Base-by-base conservation (phyloP, 1,284 basidiomycete species). In the Sporisorium graminicola region DNA sequence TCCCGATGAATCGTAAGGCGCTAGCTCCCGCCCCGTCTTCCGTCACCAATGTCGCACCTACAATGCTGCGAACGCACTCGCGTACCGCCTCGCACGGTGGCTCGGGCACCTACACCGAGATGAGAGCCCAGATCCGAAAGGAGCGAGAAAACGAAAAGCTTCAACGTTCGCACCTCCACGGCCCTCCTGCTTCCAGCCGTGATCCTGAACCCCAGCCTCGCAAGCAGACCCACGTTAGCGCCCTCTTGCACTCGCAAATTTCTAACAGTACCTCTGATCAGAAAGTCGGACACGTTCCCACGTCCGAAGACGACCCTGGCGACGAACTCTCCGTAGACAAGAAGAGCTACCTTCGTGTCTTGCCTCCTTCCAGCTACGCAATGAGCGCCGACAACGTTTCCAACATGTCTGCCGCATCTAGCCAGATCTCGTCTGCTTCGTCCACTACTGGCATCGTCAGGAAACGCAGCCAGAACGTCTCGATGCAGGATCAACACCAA, bases 91-190 rank as follows among this genome's bases (percentile, higher is more conserved):
- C 74, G 37, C 72, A 78, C 26, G 55, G 65, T 16, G 72, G 77
- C 29, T 74, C 71, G 44, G 74, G 66, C 27, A 53, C 72, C 65
- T 73, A 80, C 49, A 80, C 78, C 20, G 78, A 80, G 57, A 52
- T 78, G 58, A 60, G 78, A 12, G 78, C 78, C 2, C 66, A 74
- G 52, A 60, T 78, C 13, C 60, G 78, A 16, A 72, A 61, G 56
- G 78, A 80, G 44, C 54, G 78, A 20, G 75, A 70, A 31, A 58
- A 64, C 50, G 74, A 66, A 40, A 74, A 58, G 43, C 40, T 49
- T 5, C 58, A 60, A 24, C 46, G 56, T 29, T 44, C 50, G 8
- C 47, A 54, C 7, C 40, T 42, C 40, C 49, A 58, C 51, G 22
- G 51, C 13, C 47, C 35, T 24, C 33, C 55, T 22, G 44, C 27